Conservation (phyloP, 2,329 filamentous ascomycete genomes). For the Aureobasidium lini region DNA sequence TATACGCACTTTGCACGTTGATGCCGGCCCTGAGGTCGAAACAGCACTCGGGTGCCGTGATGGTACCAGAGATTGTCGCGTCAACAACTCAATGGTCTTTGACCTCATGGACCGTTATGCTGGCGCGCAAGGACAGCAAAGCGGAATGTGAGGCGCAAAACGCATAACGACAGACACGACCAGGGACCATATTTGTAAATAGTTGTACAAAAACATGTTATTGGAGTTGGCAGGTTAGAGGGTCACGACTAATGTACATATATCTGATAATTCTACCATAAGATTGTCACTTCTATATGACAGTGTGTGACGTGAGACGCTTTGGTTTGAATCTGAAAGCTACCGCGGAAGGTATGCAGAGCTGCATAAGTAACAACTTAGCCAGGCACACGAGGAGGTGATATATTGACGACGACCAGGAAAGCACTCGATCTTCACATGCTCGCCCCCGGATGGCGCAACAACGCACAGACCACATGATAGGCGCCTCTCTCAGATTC, state of each 20-base stretch:
- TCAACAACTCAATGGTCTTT: conserved; percentile 37
- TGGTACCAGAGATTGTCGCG: conserved; percentile 32
- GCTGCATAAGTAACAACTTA: too few species aligned
- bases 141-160: neutral
- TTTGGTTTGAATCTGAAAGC: too few species aligned
- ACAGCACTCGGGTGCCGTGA: conserved; percentile 34
- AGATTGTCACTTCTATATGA: too few species aligned
- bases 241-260: neutral
- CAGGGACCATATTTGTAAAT: neutral
- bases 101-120: conserved; percentile 39
- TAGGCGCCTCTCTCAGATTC: neutral
- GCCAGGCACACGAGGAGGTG: too few species aligned
- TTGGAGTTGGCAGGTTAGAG: neutral
- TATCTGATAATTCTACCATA: neutral
- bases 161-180: neutral
- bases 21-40: conserved; percentile 32
- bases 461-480: neutral
- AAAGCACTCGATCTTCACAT: neutral
- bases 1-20: conserved; percentile 37
- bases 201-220: too few species aligned
- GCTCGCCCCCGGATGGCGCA: neutral
- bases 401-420: too few species aligned
- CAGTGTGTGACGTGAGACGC: too few species aligned
- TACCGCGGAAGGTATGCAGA: too few species aligned
- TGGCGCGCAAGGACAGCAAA: neutral